Base-by-base conservation (phyloP, 495 filamentous ascomycete genomes). In the Penicillium coffeae region DNA sequence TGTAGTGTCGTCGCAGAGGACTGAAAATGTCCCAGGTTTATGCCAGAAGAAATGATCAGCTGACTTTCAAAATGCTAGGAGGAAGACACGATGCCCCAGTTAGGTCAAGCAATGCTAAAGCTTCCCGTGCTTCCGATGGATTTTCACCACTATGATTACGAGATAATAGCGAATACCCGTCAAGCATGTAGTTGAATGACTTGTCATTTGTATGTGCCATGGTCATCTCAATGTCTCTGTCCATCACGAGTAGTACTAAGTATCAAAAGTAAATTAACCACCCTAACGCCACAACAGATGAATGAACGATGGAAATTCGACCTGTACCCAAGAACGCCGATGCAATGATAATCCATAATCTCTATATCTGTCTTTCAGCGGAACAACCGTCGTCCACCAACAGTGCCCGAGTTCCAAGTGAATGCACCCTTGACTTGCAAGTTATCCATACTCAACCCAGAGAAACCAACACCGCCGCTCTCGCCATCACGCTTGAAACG, bases 381-480 rank as follows among this genome's bases (percentile, higher is more conserved):
- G 48, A 90, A 87, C 9, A 89, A 65, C 43, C 82, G 70, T 38
- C 79, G 76, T 2, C 86, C 84, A 38, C 80, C 69, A 33, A 63
- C 65, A 52, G 57, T 63, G 27, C 73, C 73, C 1, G 70, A 62
- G 20, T 56, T 79, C 51, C 81, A 80, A 34, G 80, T 79, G 21
- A 78, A 72, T 0, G 81, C 77, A 50, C 87, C 86, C 18, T 78
- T 71, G 3, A 85, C 82, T 35, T 76, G 83, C 27, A 83, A 67
- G 48, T 86, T 81, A 62, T 87, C 85, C 50, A 87, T 63, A 67
- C 83, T 82, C 55, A 90, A 62, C 46, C 87, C 86, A 1, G 83
- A 84, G 38, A 90, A 80, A 3, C 87, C 85, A 6, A 85, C 86
- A 12, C 82, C 83, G 19, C 88, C 89, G 3, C 81, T 76, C 42